Base-by-base conservation (phyloP, 2,329 filamentous ascomycete species). In the Tolypocladium guangdongense region DNA sequence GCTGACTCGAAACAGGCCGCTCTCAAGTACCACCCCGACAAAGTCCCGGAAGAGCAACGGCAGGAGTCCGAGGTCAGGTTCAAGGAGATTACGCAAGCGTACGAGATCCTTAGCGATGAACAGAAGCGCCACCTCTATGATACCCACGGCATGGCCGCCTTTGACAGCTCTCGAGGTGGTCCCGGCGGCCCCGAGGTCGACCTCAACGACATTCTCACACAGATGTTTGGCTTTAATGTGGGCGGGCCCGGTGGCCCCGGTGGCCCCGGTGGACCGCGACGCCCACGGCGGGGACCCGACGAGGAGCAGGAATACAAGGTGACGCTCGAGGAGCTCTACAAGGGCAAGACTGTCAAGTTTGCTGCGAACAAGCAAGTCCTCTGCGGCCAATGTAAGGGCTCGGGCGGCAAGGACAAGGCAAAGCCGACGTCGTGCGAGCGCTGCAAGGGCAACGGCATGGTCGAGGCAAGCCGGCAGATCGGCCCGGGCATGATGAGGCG, bases 281-380 rank as follows among this genome's bases (percentile, higher is more conserved):
- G 79, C 59, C 84, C 84, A 27, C 78, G 85, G 55, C 87, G 84
- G 62, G 90, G 92, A 47, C 83, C 81, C 52, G 85, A 91, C 60
- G 92, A 96, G 69, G 86, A 95, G 67, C 89, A 95, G 64, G 82
- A 89, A 62, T 97, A 99, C 72, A 85, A 90, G 67, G 88, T 97
- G 54, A 87, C 84, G 2, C 74, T 99, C 55, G 93, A 97, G 69
- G 93, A 99, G 71, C 78, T 99, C 35, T 99, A 97, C 80, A 96
- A 95, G 74, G 93, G 93, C 64, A 96, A 97, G 78, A 96, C 93
- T 1, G 93, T 95, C 66, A 93, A 95, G 73, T 96, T 99, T 68
- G 85, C 90, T 10, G 93, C 88, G 65, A 95, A 91, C 64, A 97
- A 97, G 76, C 92, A 96, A 66, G 81, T 96, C 57, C 78, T 96